Evolutionary conservation across 768 basidiomycete genomes (phyloP).

Genomic region (Kwoniella pini): DNA sequence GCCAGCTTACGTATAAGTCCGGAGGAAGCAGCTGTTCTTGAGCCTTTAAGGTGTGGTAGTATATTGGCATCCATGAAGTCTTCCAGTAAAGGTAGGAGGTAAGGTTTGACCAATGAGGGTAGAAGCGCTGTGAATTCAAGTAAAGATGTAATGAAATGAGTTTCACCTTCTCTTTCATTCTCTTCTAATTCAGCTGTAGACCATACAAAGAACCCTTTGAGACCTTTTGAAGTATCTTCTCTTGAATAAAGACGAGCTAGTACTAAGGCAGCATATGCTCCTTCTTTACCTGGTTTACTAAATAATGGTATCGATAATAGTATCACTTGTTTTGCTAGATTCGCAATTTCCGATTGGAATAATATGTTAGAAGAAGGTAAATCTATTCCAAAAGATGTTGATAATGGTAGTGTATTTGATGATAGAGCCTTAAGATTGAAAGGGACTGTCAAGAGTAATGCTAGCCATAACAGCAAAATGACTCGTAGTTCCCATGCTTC

Average conservation of each 20-base stretch:
- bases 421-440: conserved; percentile 88
- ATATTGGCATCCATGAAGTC: conserved; percentile 62
- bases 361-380: conserved; percentile 17
- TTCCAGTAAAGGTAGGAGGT: conserved; percentile 58
- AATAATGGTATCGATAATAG: conserved; percentile 39
- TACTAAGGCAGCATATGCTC: conserved; percentile 78
- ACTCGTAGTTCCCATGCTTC: conserved; percentile 80
- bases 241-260: conserved; percentile 79
- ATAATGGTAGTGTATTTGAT: conserved; percentile 34
- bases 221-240: conserved; percentile 57
- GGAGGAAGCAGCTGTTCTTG: conserved; percentile 26
- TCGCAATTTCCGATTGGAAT: conserved; percentile 61
- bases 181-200: conserved; percentile 30
- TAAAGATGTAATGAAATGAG: conserved; percentile 39
- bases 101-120: conserved; percentile 62
- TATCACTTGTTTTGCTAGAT: conserved; percentile 59
- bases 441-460: conserved; percentile 87
- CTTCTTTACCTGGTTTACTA: conserved; percentile 66
- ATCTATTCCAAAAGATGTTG: conserved; percentile 23
- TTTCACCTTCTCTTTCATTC: conserved; percentile 36
- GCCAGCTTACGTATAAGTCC: conserved; percentile 49
- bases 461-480: conserved; percentile 85
- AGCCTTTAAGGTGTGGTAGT: conserved; percentile 54
- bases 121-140: conserved; percentile 36
- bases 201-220: conserved; percentile 35